Evolutionary conservation across 257 asterid genomes (phyloP), one percentile per base, ranked within the genome.

Genomic region (Solanum ossicruentum): DNA sequence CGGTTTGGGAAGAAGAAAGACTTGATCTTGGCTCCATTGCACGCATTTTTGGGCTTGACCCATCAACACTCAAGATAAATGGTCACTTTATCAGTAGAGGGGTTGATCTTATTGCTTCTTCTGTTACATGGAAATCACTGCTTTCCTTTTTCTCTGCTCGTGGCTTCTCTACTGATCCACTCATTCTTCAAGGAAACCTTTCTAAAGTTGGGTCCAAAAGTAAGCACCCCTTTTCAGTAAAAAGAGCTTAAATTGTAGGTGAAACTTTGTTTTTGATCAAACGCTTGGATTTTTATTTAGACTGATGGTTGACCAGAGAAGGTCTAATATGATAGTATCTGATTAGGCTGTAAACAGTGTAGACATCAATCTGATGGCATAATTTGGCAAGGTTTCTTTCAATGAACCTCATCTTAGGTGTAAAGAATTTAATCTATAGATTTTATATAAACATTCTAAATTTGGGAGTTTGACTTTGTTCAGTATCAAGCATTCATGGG

Each of bases 71-170:
- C 39, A 96, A 92, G 94, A 93, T 96, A 87, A 96, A 96, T 75
- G 96, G 96, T 54, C 95, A 96, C 96, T 96, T 91, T 67, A 89
- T 96, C 32, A 91, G 94, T 78, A 91, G 98, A 92, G 98, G 98
- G 8, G 85, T 85, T 26, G 97, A 93, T 87, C 86, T 92, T 60
- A 36, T 94, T 9, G 98, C 99, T 13, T 92, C 94, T 12, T 93
- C 99, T n/a, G 93, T 96, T 52, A 94, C 98, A 55, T 96, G 99
- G 99, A 90, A 86, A 85, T 94, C 98, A 45, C 96, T 96, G 11
- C 88, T 95, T 78, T 87, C 96, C 0, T 95, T 91, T 92, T 96
- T 94, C 91, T 89, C 96, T 49, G 85, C 95, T 72, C 92, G 94
- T 80, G 93, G 94, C 12, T 72, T 94, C 56, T 86, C 98, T 83